Evolutionary conservation across 2,329 filamentous ascomycete genomes (phyloP).

Genomic region (Botrytis deweyae): DNA sequence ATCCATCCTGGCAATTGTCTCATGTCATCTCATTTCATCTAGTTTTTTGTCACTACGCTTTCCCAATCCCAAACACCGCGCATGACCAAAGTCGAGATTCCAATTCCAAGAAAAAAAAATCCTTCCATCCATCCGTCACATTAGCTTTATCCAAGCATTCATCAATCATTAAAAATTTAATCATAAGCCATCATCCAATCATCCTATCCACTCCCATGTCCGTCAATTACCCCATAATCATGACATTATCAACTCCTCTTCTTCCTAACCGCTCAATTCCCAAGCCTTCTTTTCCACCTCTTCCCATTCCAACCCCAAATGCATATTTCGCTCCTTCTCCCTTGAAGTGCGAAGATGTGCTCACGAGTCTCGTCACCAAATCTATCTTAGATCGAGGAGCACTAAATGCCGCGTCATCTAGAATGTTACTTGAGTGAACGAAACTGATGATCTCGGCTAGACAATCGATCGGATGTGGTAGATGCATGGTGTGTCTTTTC

Average conservation of each 20-base stretch:
- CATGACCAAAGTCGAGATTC: not conserved
- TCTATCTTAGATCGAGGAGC: slow-evolving; percentile 65
- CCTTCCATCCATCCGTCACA: not conserved
- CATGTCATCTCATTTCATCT: not conserved
- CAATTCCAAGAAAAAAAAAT: not conserved
- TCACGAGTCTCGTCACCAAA: slow-evolving; percentile 63
- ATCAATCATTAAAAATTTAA: slow-evolving; percentile 17
- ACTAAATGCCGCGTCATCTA: slow-evolving; percentile 71
- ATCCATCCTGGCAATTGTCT: not conserved
- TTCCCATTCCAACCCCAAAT: slow-evolving; percentile 35
- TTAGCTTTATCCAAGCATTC: slow-evolving; percentile 9
- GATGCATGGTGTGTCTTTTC: slow-evolving; percentile 56
- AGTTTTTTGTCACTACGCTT: not conserved
- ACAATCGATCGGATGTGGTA: slow-evolving; percentile 72
- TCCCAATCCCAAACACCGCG: not conserved
- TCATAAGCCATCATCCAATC: not conserved
- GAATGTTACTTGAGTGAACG: slow-evolving; percentile 68
- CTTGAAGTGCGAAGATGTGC: slow-evolving; percentile 22
- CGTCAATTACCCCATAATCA: slow-evolving; percentile 2
- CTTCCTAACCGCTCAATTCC: slow-evolving; percentile 38
- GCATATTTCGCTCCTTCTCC: slow-evolving; percentile 30
- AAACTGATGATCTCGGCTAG: slow-evolving; percentile 78
- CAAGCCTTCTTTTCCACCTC: slow-evolving; percentile 33
- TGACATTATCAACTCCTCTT: slow-evolving; percentile 18
- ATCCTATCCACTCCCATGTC: not conserved